Evolutionary conservation across 1,284 basidiomycete genomes (phyloP).

Genomic region (Trichosporon sp.): DNA sequence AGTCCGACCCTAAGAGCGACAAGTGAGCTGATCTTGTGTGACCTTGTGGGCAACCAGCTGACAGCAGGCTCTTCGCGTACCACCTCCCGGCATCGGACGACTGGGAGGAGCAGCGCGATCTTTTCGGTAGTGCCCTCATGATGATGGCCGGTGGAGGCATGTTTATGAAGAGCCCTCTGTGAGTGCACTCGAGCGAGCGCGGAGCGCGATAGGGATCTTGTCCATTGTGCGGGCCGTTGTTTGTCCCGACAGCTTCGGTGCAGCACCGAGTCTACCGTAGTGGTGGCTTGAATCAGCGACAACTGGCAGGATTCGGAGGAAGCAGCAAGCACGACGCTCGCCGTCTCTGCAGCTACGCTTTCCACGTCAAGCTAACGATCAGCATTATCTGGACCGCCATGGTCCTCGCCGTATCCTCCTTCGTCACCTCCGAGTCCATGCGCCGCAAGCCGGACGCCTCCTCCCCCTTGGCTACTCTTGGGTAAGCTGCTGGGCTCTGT

Average conservation of each 20-base stretch:
- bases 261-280: too few relatives aligned
- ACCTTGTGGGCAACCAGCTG: conserved; percentile 1
- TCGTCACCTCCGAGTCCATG: conserved; percentile 47
- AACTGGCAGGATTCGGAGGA: background rate
- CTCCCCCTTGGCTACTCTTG: conserved; percentile 46
- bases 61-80: conserved; percentile 47
- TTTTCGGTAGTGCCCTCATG: conserved; percentile 45
- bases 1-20: conserved; percentile 48
- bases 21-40: conserved; percentile 38
- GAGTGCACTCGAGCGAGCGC: conserved; percentile 30
- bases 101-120: conserved; percentile 50
- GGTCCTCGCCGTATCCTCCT: conserved; percentile 41
- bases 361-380: conserved; percentile 20
- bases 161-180: conserved; percentile 55
- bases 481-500: conserved; percentile 35
- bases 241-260: background rate
- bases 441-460: conserved; percentile 42
- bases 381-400: conserved; percentile 51
- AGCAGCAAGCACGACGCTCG: too few relatives aligned
- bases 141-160: conserved; percentile 54
- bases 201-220: background rate
- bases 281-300: too few relatives aligned
- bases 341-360: too few relatives aligned
- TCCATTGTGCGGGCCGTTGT: too few relatives aligned
- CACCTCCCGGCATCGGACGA: conserved; percentile 47